These are phyloP conservation scores for Trametes coccinea DNA, from an alignment of 768 basidiomycete genomes.

Conservation along the genomic window DNA sequence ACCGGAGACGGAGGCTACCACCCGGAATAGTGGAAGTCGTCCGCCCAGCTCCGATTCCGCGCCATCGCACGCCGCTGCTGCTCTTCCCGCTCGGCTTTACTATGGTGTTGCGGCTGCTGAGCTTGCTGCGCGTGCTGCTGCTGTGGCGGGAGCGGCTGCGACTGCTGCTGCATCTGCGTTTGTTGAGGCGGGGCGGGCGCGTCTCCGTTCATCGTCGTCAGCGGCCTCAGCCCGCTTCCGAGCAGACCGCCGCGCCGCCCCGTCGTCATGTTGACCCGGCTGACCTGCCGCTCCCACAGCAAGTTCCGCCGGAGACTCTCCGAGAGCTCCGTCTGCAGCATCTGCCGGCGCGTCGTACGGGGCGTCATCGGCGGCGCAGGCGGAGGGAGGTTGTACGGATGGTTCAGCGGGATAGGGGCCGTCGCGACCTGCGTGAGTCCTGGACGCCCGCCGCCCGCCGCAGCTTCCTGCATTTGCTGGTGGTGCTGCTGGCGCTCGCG, in stretches of 20 bases:
- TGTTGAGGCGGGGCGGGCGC: slow-evolving; percentile 2
- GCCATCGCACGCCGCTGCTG: slow-evolving; percentile 47
- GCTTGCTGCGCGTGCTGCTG: slow-evolving; percentile 13
- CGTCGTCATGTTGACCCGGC: slow-evolving; percentile 46
- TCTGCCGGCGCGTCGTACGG: slow-evolving; percentile 78
- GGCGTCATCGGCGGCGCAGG: slow-evolving; percentile 73
- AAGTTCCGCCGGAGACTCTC: slow-evolving; percentile 81
- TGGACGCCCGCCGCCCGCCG: slow-evolving; percentile 17
- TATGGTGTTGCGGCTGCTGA: slow-evolving; percentile 39
- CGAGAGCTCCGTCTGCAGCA: slow-evolving; percentile 83
- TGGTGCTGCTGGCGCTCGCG: slow-evolving; percentile 20
- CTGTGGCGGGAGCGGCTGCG: slow-evolving; percentile 13
- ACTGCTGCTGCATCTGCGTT: slow-evolving; percentile 5
- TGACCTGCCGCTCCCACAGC: slow-evolving; percentile 77
- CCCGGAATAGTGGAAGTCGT: slow-evolving; percentile 65
- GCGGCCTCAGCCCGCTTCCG: slow-evolving; percentile 36
- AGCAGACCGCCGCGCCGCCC: slow-evolving; percentile 30
- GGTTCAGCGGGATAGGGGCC: slow-evolving; percentile 58
- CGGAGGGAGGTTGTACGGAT: slow-evolving; percentile 75
- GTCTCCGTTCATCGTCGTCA: slow-evolving; percentile 33
- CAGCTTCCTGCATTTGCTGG: slow-evolving; percentile 13
- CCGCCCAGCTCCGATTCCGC: slow-evolving; percentile 66
- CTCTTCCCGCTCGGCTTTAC: slow-evolving; percentile 40
- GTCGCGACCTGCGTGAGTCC: slow-evolving; percentile 40
- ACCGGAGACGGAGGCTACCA: slow-evolving; percentile 45